A percentile compares a stretch with the other conserved stretches of the same genome.
phyloP scores from a whole-genome alignment of 23 red algal genomes.

The Gracilariopsis chorda region DNA sequence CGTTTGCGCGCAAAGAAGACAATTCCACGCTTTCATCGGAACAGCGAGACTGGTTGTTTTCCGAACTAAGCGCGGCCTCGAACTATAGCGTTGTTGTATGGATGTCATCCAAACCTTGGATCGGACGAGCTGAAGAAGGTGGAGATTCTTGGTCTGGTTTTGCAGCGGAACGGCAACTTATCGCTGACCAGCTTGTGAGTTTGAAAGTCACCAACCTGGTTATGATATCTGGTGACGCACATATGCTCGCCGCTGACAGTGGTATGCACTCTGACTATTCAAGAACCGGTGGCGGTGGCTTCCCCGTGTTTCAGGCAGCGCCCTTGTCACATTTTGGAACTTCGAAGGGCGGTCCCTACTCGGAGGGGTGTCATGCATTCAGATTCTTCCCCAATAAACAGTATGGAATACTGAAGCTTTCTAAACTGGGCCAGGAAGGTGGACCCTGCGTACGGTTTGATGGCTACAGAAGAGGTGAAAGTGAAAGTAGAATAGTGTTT shows the following conservation, averaged over 20 bases:
- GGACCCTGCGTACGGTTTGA: constrained; percentile 44
- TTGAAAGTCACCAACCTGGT: constrained; percentile 44
- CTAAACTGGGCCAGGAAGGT: neutral
- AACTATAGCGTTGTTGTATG: constrained; percentile 42
- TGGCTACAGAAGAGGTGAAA: neutral
- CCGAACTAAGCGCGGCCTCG: neutral
- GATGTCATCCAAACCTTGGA: constrained; percentile 54
- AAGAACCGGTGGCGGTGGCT: constrained; percentile 7
- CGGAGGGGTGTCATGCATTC: constrained; percentile 26
- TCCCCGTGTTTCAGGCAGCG: constrained; percentile 46
- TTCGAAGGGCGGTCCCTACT: constrained; percentile 49
- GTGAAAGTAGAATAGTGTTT: neutral
- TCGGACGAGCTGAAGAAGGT: neutral
- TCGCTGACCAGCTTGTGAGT: constrained; percentile 15
- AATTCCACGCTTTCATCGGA: neutral
- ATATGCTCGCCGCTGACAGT: constrained; percentile 48
- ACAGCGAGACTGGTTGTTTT: constrained; percentile 54
- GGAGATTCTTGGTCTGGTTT: constrained; percentile 35
- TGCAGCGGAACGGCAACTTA: neutral
- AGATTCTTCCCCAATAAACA: constrained; percentile 24
- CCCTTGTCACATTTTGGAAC: constrained; percentile 20
- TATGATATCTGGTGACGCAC: constrained; percentile 41
- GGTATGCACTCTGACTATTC: constrained; percentile 42
- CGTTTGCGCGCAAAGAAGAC: neutral
- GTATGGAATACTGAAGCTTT: constrained; percentile 36